These are phyloP conservation scores for Termitomyces sp. DNA, from an alignment of 768 basidiomycete genomes.

Conservation along the genomic window DNA sequence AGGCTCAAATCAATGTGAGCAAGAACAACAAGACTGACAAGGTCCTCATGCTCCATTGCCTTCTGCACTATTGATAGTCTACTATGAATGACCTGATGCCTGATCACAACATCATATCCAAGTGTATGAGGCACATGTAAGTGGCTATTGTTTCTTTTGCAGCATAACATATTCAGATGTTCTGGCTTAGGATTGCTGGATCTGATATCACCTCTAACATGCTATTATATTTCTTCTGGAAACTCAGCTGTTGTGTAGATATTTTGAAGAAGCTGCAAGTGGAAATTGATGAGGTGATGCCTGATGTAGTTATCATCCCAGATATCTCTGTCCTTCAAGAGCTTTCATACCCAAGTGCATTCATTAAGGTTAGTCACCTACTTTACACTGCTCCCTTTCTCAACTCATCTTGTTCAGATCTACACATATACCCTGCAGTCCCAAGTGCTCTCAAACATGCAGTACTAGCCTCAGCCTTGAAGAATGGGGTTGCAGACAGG, in stretches of 20 bases:
- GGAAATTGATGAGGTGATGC: constrained; percentile 72
- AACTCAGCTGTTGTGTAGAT: constrained; percentile 69
- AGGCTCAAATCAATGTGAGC: constrained; percentile 62
- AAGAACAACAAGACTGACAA: constrained; percentile 53
- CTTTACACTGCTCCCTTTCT: neutral
- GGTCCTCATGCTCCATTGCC: constrained; percentile 63
- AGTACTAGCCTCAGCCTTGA: constrained; percentile 56
- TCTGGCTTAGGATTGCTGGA: constrained; percentile 59
- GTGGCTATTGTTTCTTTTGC: constrained; percentile 17
- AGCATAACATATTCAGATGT: neutral
- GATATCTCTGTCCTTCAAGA: constrained; percentile 56
- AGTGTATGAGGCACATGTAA: constrained; percentile 79
- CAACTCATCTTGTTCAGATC: constrained; percentile 36
- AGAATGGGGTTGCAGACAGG: constrained; percentile 50
- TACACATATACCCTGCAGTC: constrained; percentile 66
- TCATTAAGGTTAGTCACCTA: constrained; percentile 50
- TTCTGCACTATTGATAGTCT: constrained; percentile 57
- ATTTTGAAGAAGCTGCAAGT: constrained; percentile 64
- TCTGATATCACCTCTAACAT: constrained; percentile 75
- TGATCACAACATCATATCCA: constrained; percentile 74
- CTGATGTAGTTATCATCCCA: constrained; percentile 55
- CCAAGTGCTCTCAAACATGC: constrained; percentile 78
- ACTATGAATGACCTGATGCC: constrained; percentile 48
- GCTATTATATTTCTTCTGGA: constrained; percentile 75
- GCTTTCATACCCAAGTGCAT: constrained; percentile 52